Base-by-base conservation (phyloP, 129 eudicot genomes). In the Tagetes erecta region DNA sequence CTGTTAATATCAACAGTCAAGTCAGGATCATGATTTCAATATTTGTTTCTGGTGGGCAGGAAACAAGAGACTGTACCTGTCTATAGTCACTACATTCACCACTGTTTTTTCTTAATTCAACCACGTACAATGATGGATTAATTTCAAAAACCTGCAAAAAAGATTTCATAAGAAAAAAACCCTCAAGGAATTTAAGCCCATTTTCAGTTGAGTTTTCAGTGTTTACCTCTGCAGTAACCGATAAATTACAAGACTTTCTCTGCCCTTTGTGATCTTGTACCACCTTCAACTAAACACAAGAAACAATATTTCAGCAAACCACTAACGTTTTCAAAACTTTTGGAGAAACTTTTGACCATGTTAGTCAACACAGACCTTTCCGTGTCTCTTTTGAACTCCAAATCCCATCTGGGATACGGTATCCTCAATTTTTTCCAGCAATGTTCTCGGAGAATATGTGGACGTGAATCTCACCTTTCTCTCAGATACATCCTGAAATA, bases 391-490 rank as follows among this genome's bases (percentile, higher is more conserved):
- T 65, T 86, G 97, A 36, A 85, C 94, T 56, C 77, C 80, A 70
- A 85, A 95, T 81, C 99, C 99, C 97, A 95, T 88, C 76, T 87
- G 87, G 33, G 78, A 68, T 47, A 78, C 99, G 6, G 83, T 85
- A 71, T 84, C 67, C 81, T 85, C 96, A 0, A 95, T 88, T 76
- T 87, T 85, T 81, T 83, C 90, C 0, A 91, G 85, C 86, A 95
- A 79, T 67, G 83, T 89, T 82, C 78, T 80, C 27, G 87, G 96
- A 67, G 88, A 80, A 79, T 84, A 82, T 60, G 86, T 89, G 53
- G 99, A 91, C 20, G 97, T 85, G 76, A 95, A 95, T 41, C 99
- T 88, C 76, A 95, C 93, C 77, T 91, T 88, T 82, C 99, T 84
- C 89, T 95, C 96, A 0, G 97, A 87, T 41, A 83, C 94, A 75